Base-by-base conservation (phyloP, 768 basidiomycete species). In the Termitomyces sp. region DNA sequence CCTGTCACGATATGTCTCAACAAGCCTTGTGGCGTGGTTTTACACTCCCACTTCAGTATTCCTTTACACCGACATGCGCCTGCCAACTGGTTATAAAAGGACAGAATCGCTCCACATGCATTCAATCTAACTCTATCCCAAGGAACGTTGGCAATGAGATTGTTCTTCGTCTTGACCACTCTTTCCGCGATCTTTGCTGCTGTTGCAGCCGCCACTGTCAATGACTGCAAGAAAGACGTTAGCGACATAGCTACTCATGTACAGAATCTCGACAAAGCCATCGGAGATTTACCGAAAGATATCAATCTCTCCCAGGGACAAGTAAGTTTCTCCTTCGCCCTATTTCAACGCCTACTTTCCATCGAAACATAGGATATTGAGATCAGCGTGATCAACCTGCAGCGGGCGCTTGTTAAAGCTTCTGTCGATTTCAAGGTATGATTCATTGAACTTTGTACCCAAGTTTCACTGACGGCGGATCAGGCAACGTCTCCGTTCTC, bases 381-480 rank as follows among this genome's bases (percentile, higher is more conserved):
- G 47, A 65, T 46, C 10, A 61, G 62, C 44, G 63, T 68, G 1
- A 59, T 35, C 6, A 63, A 46, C 19, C 48, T 70, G 16, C 57
- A 62, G 23, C 57, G 62, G n/a, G n/a, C n/a, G n/a, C n/a, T n/a
- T n/a, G n/a, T n/a, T n/a, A n/a, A n/a, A 3, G 55, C 64, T 10
- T 66, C 68, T 8, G 48, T 58, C 14, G 70, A 72, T 54, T 66
- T 64, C 6, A 61, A 62, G 32, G 68, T 67, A 48, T 32, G 39
- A 25, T 39, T 43, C 7, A 21, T 23, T 23, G 3, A 16, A 17
- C 19, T 35, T 23, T 23, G 21, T 1, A 16, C 21, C 19, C 14
- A 34, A 16, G 7, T 32, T 23, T 34, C 3, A 34, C 12, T 7
- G 4, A 48, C 21, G 3, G 19, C 5, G 16, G 23, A 35, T 35